Base-by-base conservation (phyloP, 2,329 filamentous ascomycete genomes). In the Alternaria rosae region DNA sequence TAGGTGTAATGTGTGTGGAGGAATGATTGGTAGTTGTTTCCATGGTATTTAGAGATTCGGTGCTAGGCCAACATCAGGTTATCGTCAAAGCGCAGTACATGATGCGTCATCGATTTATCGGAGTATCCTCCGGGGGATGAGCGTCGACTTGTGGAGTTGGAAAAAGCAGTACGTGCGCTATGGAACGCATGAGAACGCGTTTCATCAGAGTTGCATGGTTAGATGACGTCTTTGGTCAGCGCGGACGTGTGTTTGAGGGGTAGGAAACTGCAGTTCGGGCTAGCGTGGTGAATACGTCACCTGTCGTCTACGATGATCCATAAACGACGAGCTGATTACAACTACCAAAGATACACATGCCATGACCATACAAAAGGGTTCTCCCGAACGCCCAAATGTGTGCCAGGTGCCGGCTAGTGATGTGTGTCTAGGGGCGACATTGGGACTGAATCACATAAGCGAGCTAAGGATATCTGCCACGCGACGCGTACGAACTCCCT, bases 51-150 rank as follows among this genome's bases (percentile, higher is more conserved):
- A 38, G 21, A 48, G 13, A 5, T 23, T 56, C 4, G 23, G 54
- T 56, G 23, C 42, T 56, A 38, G 17, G 30, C 42, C 30, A 41
- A 54, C 54, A 50, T 35, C 20, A 48, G n/a, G 21, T 20, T 50
- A 50, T 56, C 54, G 54, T 56, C 54, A 56, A 44, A 30, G 43
- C 43, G 54, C 54, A 20, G 15, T 17, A 48, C 10, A 7, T 50
- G 30, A 26, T 56, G 54, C 54, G 54, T 56, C 54, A 42, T 12
- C 43, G 32, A 48, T 30, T 50, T 25, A 9, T n/a, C 54, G 30
- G 43, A 56, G 38, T 28, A 15, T 17, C 17, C 35, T 38, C 35
- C 35, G 32, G 7, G 32, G 15, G 1, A 10, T 38, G 30, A 32
- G 30, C 8, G 30, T 32, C 13, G 30, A 30, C 4, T 4, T 4